A percentile compares a stretch with the other conserved stretches of the same genome.
phyloP scores from a whole-genome alignment of 768 basidiomycete species.

The Mycena galericulata region DNA sequence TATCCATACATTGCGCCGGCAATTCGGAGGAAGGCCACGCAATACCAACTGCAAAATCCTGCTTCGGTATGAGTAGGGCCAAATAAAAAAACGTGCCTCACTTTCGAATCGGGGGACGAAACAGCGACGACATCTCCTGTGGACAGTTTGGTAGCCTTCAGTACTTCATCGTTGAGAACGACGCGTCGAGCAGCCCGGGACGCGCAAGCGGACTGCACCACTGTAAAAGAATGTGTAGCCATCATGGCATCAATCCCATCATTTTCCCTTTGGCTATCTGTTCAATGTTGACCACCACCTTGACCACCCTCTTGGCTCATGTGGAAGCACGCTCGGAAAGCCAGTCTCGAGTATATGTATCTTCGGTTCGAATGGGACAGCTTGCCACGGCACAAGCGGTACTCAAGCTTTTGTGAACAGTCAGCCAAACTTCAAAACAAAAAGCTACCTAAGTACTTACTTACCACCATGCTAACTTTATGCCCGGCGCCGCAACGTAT shows the following conservation, averaged over 20 bases:
- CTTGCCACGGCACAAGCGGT: too few species aligned
- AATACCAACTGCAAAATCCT: conserved; percentile 77
- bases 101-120: conserved; percentile 49
- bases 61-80: conserved; percentile 12
- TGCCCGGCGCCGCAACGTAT: too few species aligned
- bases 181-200: conserved; percentile 73
- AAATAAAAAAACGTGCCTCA: conserved; percentile 27
- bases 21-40: conserved; percentile 82
- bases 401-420: too few species aligned
- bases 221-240: conserved; percentile 26
- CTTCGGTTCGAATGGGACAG: too few species aligned
- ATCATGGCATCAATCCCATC: neutral
- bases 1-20: conserved; percentile 65
- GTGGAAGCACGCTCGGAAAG: too few species aligned
- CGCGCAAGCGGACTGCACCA: conserved; percentile 21
- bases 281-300: too few species aligned
- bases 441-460: too few species aligned
- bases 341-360: too few species aligned
- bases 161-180: conserved; percentile 68
- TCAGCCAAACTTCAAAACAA: too few species aligned
- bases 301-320: too few species aligned
- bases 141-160: conserved; percentile 70
- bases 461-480: too few species aligned
- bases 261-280: neutral
- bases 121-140: conserved; percentile 80